phyloP scores from a whole-genome alignment of 768 basidiomycete species.

The Albatrellus ellisii region DNA sequence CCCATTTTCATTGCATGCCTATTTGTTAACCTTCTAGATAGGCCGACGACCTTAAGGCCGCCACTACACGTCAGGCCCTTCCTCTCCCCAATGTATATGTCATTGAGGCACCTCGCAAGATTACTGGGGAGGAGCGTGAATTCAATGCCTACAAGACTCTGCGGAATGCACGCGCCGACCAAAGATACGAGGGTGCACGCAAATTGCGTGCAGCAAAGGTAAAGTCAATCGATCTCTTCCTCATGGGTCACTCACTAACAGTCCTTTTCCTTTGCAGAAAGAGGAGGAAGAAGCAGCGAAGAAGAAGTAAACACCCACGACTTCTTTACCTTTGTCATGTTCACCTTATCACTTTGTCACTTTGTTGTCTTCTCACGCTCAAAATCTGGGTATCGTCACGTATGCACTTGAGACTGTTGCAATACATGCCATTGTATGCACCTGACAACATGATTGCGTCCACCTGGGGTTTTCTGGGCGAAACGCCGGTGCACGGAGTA shows the following conservation, averaged over 20 bases:
- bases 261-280: slow-evolving; percentile 34
- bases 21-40: slow-evolving; percentile 20
- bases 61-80: slow-evolving; percentile 55
- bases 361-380: slow-evolving; percentile 17
- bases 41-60: slow-evolving; percentile 73
- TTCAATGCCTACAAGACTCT: slow-evolving; percentile 85
- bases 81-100: slow-evolving; percentile 55
- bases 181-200: slow-evolving; percentile 78
- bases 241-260: background rate
- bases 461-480: no score
- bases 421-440: slow-evolving; percentile 22
- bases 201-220: slow-evolving; percentile 82
- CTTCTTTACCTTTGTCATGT: slow-evolving; percentile 15
- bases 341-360: slow-evolving; percentile 11
- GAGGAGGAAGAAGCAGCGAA: slow-evolving; percentile 88
- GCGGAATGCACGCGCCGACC: slow-evolving; percentile 69
- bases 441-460: no score
- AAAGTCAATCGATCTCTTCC: slow-evolving; percentile 19
- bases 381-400: slow-evolving; percentile 24
- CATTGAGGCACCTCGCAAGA: slow-evolving; percentile 83
- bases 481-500: no score
- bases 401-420: slow-evolving; percentile 18
- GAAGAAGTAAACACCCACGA: slow-evolving; percentile 54
- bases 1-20: slow-evolving; percentile 3
- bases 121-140: slow-evolving; percentile 80